These are phyloP conservation scores for Phialemonium atrogriseum DNA, from an alignment of 2,329 filamentous ascomycete species.

Conservation along the genomic window DNA sequence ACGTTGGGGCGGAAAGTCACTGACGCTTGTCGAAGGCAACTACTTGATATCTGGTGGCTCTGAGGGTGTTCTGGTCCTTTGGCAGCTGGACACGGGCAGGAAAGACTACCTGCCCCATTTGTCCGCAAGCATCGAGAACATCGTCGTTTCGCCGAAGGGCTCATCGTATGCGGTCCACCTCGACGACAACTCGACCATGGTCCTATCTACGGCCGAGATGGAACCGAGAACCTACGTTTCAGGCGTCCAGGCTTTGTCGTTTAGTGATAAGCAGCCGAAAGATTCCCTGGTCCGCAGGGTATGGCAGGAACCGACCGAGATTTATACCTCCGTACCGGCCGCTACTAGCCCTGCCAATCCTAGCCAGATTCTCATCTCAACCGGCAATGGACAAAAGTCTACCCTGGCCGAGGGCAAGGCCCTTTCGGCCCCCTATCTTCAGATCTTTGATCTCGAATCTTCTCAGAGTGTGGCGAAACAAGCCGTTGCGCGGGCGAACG, in stretches of 20 bases:
- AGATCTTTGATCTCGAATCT: conserved; percentile 78
- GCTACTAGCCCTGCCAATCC: conserved; percentile 53
- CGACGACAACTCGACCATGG: conserved; percentile 86
- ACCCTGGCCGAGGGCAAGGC: conserved; percentile 37
- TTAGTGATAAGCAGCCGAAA: conserved; percentile 40
- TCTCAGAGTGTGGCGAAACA: conserved; percentile 77
- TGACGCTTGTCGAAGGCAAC: conserved; percentile 55
- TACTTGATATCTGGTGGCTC: conserved; percentile 90
- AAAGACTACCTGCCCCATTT: conserved; percentile 85
- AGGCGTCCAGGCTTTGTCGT: conserved; percentile 62
- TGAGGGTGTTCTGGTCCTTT: conserved; percentile 82
- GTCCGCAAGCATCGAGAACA: conserved; percentile 72
- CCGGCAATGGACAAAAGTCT: conserved; percentile 52
- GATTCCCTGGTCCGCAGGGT: conserved; percentile 45
- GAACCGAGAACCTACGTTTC: conserved; percentile 76
- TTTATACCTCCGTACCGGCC: conserved; percentile 46
- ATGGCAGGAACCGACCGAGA: conserved; percentile 34
- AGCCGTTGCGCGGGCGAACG: conserved; percentile 79
- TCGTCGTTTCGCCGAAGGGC: conserved; percentile 72
- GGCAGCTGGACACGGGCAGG: conserved; percentile 84
- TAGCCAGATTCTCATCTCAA: conserved; percentile 59
- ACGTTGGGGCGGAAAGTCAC: too few relatives aligned
- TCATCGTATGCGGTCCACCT: conserved; percentile 77
- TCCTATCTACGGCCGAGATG: conserved; percentile 84
- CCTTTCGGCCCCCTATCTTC: conserved; percentile 53